Evolutionary conservation across 305 asterid species (phyloP), one percentile per base, ranked within the genome.

Genomic region (Nicotiana rustica): DNA sequence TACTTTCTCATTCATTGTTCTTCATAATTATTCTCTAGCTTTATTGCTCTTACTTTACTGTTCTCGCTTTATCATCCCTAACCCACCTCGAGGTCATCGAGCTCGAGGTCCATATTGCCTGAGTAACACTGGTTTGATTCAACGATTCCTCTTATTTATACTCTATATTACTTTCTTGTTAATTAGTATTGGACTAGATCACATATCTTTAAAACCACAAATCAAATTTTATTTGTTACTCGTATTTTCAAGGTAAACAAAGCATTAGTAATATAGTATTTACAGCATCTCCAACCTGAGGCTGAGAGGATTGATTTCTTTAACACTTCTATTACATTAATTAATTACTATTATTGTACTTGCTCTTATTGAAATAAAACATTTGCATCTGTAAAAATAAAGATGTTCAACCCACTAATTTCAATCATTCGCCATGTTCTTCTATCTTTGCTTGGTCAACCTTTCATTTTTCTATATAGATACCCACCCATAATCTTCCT

Each of bases 361-460:
- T 68, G 14, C 38, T 52, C 18, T 9, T n/a, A 36, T 25, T 36
- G 7, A 36, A 36, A 36, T 36, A 68, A 4, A n/a, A 68, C 77
- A 68, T 6, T 68, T 36, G 31, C 31, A 36, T 68, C 77, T 68
- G 56, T 19, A 36, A 68, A 62, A 68, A 36, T 68, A 35, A 68
- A 36, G 55, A 38, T 36, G 76, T 68, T 68, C 55, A 36, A 68
- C 38, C 77, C 56, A 68, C 77, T 4, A 14, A 35, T 68, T 36
- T 68, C 77, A 68, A 68, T 68, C 77, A 68, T 68, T 68, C 56
- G 77, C 55, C 77, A 68, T 31, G 55, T 68, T 68, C 77, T 36
- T 68, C 10, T 17, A 68, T 35, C 52, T 67, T 35, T 35, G 6
- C 52, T 35, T 35, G 38, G 77, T 68, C 77, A 68, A 68, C 56